phyloP scores from a whole-genome alignment of 139 green algal genomes.

The Micromonas pusilla region DNA sequence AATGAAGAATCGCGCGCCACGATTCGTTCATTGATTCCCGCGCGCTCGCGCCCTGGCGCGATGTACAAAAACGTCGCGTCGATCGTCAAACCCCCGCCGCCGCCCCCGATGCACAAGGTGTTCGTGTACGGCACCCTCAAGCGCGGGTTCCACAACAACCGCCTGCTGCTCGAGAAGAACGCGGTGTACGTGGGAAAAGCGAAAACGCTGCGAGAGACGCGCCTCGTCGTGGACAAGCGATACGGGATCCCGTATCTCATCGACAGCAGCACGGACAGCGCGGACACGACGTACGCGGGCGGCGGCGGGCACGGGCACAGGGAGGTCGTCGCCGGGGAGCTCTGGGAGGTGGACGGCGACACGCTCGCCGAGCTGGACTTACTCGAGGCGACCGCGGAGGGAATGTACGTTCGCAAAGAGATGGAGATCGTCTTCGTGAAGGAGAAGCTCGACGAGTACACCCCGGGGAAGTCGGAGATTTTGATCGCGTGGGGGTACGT shows the following conservation, averaged over 20 bases:
- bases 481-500: not conserved
- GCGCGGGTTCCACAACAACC: slow-evolving; percentile 36
- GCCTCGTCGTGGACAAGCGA: slow-evolving; percentile 24
- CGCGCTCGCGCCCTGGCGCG: too few species aligned
- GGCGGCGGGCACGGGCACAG: too few species aligned
- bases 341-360: slow-evolving; percentile 23
- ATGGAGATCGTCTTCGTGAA: slow-evolving; percentile 18
- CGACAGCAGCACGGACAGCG: not conserved
- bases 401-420: slow-evolving; percentile 29
- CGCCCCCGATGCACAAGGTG: not conserved
- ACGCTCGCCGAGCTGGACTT: slow-evolving; percentile 25
- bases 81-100: not conserved
- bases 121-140: slow-evolving; percentile 45
- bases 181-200: slow-evolving; percentile 22
- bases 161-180: slow-evolving; percentile 23
- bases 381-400: slow-evolving; percentile 26
- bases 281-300: not conserved
- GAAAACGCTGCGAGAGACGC: slow-evolving; percentile 13
- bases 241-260: slow-evolving; percentile 39
- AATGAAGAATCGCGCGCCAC: too few species aligned
- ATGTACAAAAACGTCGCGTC: too few species aligned
- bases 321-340: slow-evolving; percentile 27
- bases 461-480: not conserved
- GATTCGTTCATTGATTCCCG: not conserved
- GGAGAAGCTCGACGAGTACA: not conserved